Evolutionary conservation across 148 eudicot genomes (phyloP), one percentile per base, ranked within the genome.

Genomic region (Rhododendron griersonianum): DNA sequence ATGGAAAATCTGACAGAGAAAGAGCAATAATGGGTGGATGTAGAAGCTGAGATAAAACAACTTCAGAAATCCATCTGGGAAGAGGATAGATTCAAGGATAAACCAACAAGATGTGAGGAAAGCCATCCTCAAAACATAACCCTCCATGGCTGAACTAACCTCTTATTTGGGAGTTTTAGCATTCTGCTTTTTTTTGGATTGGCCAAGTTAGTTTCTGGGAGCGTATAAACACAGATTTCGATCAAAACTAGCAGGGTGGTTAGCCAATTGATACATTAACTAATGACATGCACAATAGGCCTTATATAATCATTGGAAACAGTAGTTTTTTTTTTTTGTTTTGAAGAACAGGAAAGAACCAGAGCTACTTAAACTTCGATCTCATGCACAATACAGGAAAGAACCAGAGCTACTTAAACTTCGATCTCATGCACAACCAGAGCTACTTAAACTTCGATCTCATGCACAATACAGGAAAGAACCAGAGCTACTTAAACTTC

Each of bases 51-150:
- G 84, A 48, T 48, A 87, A 85, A 71, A 87, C 88, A 86, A 90
- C 80, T 88, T 88, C 51, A 69, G 55, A 63, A 57, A 90, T 37
- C 87, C 92, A 83, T 90, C 15, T 59, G 90, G 90, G 82, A 90
- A 82, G 30, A 90, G 28, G 81, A 53, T 59, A 75, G 65, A 28
- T 85, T 88, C 90, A 37, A 88, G 50, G 28, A 88, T 63, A 57
- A 88, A 69, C 92, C 89, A 88, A 80, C 89, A 90, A 41, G 86
- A 82, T 19, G 82, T 78, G 81, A 88, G 85, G 85, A 87, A 47
- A 81, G 87, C 83, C 89, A 90, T 90, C 51, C 69, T 83, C 65
- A 61, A 78, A 83, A 30, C 44, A 67, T 75, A 83, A 71, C 16
- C 39, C 59, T 69, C n/a, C 57, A 45, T 7, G n/a, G 51, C 85